phyloP scores from a whole-genome alignment of 2,329 filamentous ascomycete genomes.

The Penicillium occitanis region DNA sequence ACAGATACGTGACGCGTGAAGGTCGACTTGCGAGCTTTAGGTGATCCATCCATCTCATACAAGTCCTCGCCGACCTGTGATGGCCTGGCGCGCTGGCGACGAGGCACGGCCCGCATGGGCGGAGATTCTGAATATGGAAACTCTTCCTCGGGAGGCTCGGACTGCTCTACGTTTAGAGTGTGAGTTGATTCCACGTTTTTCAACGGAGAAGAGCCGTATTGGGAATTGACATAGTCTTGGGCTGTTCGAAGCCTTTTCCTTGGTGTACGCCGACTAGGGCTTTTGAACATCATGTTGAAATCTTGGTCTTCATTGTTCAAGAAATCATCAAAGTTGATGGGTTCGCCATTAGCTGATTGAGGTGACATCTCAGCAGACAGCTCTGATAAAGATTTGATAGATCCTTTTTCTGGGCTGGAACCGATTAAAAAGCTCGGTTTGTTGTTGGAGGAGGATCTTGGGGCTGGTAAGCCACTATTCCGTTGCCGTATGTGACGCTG shows the following conservation, averaged over 20 bases:
- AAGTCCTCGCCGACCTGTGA: slow-evolving; percentile 31
- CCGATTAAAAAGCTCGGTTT: slow-evolving; percentile 26
- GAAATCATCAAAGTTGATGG: slow-evolving; percentile 38
- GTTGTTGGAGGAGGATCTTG: neutral
- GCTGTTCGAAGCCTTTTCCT: slow-evolving; percentile 39
- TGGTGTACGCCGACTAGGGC: slow-evolving; percentile 34
- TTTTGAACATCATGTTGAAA: slow-evolving; percentile 26
- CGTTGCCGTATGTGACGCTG: slow-evolving; percentile 25
- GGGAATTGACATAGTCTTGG: neutral
- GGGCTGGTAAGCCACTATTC: slow-evolving; percentile 15
- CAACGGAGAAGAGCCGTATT: slow-evolving; percentile 3
- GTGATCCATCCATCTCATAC: slow-evolving; percentile 40
- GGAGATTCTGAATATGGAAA: slow-evolving; percentile 23
- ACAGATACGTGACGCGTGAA: neutral
- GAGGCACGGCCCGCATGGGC: slow-evolving; percentile 23
- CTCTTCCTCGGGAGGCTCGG: slow-evolving; percentile 24
- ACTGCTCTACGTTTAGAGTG: slow-evolving; percentile 21
- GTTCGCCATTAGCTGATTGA: slow-evolving; percentile 33
- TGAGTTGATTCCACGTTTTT: slow-evolving; percentile 28
- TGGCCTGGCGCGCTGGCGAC: slow-evolving; percentile 27
- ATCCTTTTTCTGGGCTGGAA: slow-evolving; percentile 42
- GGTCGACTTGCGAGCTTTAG: slow-evolving; percentile 26
- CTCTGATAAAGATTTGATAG: slow-evolving; percentile 40
- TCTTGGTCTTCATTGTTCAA: slow-evolving; percentile 43
- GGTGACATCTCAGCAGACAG: slow-evolving; percentile 47